phyloP scores from a whole-genome alignment of 306 rosid species.

The Pachyrhizus erosus region DNA sequence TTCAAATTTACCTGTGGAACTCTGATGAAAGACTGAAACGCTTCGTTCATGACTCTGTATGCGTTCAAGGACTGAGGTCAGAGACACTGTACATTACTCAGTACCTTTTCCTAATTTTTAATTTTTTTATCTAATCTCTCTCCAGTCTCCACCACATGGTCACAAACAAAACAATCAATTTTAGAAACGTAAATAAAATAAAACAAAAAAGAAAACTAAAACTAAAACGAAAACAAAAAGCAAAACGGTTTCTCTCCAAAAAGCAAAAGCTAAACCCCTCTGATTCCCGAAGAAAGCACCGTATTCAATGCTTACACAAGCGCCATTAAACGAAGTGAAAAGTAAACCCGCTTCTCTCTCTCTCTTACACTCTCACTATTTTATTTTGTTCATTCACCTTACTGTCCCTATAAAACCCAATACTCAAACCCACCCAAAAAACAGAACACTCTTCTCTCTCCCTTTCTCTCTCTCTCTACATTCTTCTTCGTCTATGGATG shows the following conservation, averaged over 20 bases:
- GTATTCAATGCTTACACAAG: conserved; percentile 51
- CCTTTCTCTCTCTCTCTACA: neutral
- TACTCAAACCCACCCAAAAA: neutral
- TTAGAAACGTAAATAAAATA: neutral
- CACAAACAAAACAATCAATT: conserved; percentile 29
- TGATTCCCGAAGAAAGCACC: conserved; percentile 49
- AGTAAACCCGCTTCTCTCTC: conserved; percentile 15
- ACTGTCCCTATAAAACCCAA: conserved; percentile 50
- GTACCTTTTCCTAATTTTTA: neutral
- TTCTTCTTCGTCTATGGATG: conserved; percentile 58
- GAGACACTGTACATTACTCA: conserved; percentile 16
- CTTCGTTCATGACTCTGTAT: conserved; percentile 41
- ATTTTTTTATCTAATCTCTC: neutral
- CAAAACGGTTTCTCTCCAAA: conserved; percentile 20
- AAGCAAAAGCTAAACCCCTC: conserved; percentile 56
- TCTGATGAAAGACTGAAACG: conserved; percentile 45
- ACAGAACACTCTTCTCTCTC: neutral
- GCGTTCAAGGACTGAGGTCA: conserved; percentile 28
- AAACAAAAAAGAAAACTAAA: neutral
- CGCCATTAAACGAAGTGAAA: conserved; percentile 70
- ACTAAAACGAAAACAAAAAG: conserved; percentile 42
- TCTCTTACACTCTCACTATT: neutral
- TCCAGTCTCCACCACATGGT: conserved; percentile 28
- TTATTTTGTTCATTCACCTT: conserved; percentile 46
- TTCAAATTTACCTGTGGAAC: conserved; percentile 33